These are phyloP conservation scores for Geosmithia morbida DNA, from an alignment of 2,329 filamentous ascomycete species.

Conservation along the genomic window DNA sequence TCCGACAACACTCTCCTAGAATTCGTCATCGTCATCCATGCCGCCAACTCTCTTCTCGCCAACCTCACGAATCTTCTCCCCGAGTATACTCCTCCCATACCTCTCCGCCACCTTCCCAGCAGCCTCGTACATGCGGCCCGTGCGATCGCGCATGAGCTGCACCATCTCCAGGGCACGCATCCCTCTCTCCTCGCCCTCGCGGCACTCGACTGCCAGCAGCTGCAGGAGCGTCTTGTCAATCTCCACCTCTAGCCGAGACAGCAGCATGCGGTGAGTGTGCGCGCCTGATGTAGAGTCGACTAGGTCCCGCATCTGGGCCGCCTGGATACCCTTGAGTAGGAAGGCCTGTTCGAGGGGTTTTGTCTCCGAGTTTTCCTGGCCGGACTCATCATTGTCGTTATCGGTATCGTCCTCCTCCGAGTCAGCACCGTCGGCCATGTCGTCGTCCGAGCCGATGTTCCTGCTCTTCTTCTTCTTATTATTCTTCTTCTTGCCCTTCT, in stretches of 20 bases:
- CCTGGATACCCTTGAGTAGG: constrained; percentile 57
- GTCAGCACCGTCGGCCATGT: constrained; percentile 19
- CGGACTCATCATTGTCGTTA: constrained; percentile 25
- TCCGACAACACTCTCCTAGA: neutral
- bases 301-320: constrained; percentile 62
- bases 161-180: constrained; percentile 94
- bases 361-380: constrained; percentile 27
- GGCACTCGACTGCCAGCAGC: constrained; percentile 77
- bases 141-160: constrained; percentile 67
- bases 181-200: constrained; percentile 80
- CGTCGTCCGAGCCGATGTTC: constrained; percentile 30
- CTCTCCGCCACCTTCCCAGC: constrained; percentile 79
- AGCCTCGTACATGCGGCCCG: constrained; percentile 81
- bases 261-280: constrained; percentile 47
- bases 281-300: constrained; percentile 46
- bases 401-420: constrained; percentile 21
- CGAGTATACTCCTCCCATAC: constrained; percentile 66
- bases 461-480: constrained; percentile 17
- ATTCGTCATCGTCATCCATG: constrained; percentile 39
- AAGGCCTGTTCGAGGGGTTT: constrained; percentile 66
- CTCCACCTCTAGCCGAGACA: constrained; percentile 63
- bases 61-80: constrained; percentile 80
- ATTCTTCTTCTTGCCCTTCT: constrained; percentile 13
- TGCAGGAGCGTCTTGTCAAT: constrained; percentile 85
- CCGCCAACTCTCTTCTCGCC: constrained; percentile 56